A percentile compares a stretch with the other conserved stretches of the same genome.
phyloP scores from a whole-genome alignment of 1,139 yeast species.

The Yamadazyma dushanensis region DNA sequence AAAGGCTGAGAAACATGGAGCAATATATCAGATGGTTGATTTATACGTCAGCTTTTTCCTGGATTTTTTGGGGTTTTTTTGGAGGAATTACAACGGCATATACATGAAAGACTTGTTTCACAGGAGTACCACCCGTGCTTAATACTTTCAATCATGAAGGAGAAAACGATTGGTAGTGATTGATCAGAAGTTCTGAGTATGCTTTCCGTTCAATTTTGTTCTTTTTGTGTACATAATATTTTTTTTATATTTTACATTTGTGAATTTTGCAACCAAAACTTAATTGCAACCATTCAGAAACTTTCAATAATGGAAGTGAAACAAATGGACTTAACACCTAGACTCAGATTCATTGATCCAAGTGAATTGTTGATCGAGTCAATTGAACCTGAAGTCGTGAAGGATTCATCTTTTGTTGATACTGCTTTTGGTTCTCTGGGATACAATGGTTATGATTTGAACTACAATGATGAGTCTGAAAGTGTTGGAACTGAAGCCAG shows the following conservation, averaged over 20 bases:
- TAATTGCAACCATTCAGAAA: constrained; percentile 8
- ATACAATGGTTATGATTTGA: constrained; percentile 11
- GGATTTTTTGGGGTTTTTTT: constrained; percentile 3
- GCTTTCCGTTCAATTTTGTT: too few species aligned
- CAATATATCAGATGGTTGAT: too few species aligned
- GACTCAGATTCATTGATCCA: constrained; percentile 13
- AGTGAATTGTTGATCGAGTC: constrained; percentile 11
- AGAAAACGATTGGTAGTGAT: too few species aligned
- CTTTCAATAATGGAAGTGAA: background rate
- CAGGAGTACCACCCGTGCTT: too few species aligned
- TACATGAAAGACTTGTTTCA: background rate
- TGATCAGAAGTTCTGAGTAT: too few species aligned
- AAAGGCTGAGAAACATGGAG: too few species aligned
- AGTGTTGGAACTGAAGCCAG: constrained; percentile 1
- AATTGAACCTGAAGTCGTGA: constrained; percentile 4
- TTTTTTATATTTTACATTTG: background rate
- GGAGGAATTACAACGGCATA: background rate
- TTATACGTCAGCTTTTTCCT: constrained; percentile 1
- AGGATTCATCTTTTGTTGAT: too few species aligned
- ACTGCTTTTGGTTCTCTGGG: constrained; percentile 5
- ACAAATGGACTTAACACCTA: background rate
- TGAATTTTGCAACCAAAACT: constrained; percentile 5
- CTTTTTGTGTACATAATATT: too few species aligned
- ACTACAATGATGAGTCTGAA: constrained; percentile 2
- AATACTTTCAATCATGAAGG: too few species aligned